These are phyloP conservation scores for Lachnellula cervina DNA, from an alignment of 2,329 filamentous ascomycete genomes.

Conservation along the genomic window DNA sequence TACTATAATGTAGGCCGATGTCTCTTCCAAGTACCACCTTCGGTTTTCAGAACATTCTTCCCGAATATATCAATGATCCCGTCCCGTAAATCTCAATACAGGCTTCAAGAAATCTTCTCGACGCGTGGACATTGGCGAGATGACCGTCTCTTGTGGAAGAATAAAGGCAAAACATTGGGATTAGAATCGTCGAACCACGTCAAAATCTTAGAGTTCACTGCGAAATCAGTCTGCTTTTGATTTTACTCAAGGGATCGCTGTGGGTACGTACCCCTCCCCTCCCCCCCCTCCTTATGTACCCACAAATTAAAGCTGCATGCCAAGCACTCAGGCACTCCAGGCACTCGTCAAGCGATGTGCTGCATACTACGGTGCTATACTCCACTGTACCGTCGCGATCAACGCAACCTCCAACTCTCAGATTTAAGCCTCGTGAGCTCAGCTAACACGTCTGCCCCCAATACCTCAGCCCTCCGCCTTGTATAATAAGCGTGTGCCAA, in stretches of 20 bases:
- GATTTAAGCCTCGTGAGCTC: neutral
- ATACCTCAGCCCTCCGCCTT: neutral
- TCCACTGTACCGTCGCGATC: neutral
- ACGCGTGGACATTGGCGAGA: no score
- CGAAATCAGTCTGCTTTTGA: neutral
- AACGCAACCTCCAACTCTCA: neutral
- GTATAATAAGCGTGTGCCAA: conserved; percentile 5
- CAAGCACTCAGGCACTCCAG: no score
- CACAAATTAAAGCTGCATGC: neutral
- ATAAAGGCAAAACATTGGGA: neutral
- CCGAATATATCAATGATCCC: no score
- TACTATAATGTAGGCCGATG: no score
- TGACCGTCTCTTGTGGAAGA: neutral
- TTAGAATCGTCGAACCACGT: conserved; percentile 1
- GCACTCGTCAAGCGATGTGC: neutral
- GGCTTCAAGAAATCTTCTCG: no score
- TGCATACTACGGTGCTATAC: no score
- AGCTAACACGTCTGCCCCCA: neutral
- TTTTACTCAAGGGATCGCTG: neutral
- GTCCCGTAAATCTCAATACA: no score
- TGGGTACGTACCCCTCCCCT: no score
- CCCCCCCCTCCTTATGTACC: no score
- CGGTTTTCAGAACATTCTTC: no score
- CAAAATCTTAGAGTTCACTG: neutral
- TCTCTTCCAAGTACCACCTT: no score